phyloP scores from a whole-genome alignment of 805 yeast species.

The Henningerozyma blattae region DNA sequence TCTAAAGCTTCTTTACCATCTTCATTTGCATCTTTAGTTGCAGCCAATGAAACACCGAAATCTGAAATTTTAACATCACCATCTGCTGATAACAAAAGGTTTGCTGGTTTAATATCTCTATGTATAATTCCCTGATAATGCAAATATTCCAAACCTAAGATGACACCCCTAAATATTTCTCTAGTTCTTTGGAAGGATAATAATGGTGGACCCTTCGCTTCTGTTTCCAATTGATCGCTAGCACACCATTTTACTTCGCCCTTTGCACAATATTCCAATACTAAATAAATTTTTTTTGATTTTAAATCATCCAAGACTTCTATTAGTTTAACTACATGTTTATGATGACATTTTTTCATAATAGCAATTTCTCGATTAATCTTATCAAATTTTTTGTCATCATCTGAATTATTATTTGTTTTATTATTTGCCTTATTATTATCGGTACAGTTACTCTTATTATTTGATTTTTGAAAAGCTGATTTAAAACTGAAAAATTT shows the following conservation, averaged over 20 bases:
- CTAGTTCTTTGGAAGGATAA: slow-evolving; percentile 57
- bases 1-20: slow-evolving; percentile 18
- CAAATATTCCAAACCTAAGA: slow-evolving; percentile 78
- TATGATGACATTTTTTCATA: slow-evolving; percentile 84
- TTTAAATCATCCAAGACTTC: slow-evolving; percentile 82
- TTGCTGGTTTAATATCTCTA: slow-evolving; percentile 94
- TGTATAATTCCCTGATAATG: slow-evolving; percentile 88
- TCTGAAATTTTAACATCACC: slow-evolving; percentile 85
- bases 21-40: slow-evolving; percentile 8
- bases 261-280: slow-evolving; percentile 76
- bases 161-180: slow-evolving; percentile 67
- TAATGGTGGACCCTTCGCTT: slow-evolving; percentile 46
- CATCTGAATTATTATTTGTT: slow-evolving; percentile 30
- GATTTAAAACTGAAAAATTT: slow-evolving; percentile 28
- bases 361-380: slow-evolving; percentile 83
- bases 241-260: slow-evolving; percentile 82
- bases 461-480: no score
- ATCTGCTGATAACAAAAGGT: slow-evolving; percentile 57
- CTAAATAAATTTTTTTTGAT: slow-evolving; percentile 78
- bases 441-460: no score
- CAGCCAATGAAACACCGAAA: slow-evolving; percentile 76
- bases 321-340: slow-evolving; percentile 75
- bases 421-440: slow-evolving; percentile 28
- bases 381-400: slow-evolving; percentile 45
- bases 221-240: slow-evolving; percentile 28